These are phyloP conservation scores for Rubus idaeus DNA, from an alignment of 306 rosid genomes.

Conservation along the genomic window DNA sequence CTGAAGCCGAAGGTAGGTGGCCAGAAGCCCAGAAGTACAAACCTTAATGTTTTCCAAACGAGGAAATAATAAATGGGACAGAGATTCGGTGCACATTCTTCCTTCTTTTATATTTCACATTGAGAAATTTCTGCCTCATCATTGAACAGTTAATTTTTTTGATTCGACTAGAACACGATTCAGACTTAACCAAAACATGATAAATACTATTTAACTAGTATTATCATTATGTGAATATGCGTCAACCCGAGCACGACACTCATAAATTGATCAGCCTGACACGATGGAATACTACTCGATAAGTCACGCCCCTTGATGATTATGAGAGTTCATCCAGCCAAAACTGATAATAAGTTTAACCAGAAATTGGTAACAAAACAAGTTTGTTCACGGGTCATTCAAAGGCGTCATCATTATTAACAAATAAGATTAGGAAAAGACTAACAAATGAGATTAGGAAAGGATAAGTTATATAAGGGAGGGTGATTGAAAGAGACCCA, in stretches of 20 bases:
- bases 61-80: background rate
- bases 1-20: background rate
- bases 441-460: slow-evolving; percentile 19
- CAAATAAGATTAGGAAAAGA: slow-evolving; percentile 26
- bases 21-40: background rate
- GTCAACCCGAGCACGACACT: too few species aligned
- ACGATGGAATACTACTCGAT: too few species aligned
- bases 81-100: background rate
- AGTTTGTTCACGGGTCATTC: slow-evolving; percentile 60
- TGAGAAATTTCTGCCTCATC: background rate
- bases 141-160: background rate
- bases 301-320: slow-evolving; percentile 24
- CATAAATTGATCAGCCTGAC: too few species aligned
- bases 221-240: background rate
- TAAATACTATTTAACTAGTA: background rate
- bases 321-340: slow-evolving; percentile 10
- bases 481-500: slow-evolving; percentile 25
- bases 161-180: background rate
- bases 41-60: background rate
- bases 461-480: slow-evolving; percentile 12
- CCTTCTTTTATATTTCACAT: background rate
- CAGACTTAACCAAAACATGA: background rate
- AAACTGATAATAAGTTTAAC: slow-evolving; percentile 33
- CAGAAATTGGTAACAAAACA: slow-evolving; percentile 21
- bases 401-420: slow-evolving; percentile 12